phyloP scores from a whole-genome alignment of 352 stramenopile species.

The Globisporangium splendens region DNA sequence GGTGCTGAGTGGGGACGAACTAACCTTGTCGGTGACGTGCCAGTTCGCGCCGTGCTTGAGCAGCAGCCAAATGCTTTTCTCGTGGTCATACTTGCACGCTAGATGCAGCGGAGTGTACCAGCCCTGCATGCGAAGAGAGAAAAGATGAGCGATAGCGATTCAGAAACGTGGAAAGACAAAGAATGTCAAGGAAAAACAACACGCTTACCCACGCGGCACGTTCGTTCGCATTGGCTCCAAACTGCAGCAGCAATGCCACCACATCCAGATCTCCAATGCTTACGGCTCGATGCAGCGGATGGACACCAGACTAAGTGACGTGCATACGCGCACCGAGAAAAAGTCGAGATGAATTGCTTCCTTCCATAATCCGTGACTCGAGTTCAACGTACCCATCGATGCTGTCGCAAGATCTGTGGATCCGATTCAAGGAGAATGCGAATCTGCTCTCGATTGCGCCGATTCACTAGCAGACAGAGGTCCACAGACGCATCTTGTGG shows the following conservation, averaged over 20 bases:
- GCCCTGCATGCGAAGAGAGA: slow-evolving; percentile 24
- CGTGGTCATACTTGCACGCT: slow-evolving; percentile 62
- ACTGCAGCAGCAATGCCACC: slow-evolving; percentile 39
- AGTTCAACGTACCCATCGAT: slow-evolving; percentile 52
- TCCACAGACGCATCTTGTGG: slow-evolving; percentile 15
- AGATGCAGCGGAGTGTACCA: slow-evolving; percentile 81
- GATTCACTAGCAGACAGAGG: slow-evolving; percentile 54
- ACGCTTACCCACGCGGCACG: slow-evolving; percentile 55
- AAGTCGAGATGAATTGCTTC: too few species aligned
- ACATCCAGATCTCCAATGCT: slow-evolving; percentile 36
- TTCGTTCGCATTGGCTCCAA: slow-evolving; percentile 48
- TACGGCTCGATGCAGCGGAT: slow-evolving; percentile 63
- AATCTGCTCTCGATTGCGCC: slow-evolving; percentile 32
- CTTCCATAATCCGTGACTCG: not conserved
- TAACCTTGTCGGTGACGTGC: slow-evolving; percentile 52
- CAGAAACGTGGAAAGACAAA: too few species aligned
- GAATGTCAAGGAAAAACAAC: not conserved
- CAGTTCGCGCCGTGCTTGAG: slow-evolving; percentile 60
- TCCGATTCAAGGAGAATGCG: slow-evolving; percentile 26
- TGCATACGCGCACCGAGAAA: not conserved
- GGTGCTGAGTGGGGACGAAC: not conserved
- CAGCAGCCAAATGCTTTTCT: slow-evolving; percentile 60
- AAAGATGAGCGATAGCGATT: too few species aligned
- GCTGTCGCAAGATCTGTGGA: slow-evolving; percentile 31
- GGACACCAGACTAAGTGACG: slow-evolving; percentile 47